Conservation (phyloP, 2,329 filamentous ascomycete genomes). For the Exophiala lecanii-corni region DNA sequence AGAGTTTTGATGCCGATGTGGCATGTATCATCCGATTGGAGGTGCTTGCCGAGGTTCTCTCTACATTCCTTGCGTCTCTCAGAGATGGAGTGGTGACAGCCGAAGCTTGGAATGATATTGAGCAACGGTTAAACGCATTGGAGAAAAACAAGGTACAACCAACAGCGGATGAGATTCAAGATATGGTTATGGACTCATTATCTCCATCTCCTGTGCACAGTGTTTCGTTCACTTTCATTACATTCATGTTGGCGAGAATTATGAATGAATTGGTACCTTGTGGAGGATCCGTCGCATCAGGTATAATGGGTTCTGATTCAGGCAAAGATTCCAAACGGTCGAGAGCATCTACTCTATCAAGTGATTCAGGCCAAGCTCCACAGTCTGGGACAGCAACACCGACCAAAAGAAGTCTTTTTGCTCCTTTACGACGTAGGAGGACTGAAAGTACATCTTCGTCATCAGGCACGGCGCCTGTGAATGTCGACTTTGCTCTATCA, state of each 20-base stretch:
- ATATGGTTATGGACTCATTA: constrained; percentile 68
- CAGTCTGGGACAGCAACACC: constrained; percentile 10
- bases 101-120: constrained; percentile 57
- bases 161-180: constrained; percentile 53
- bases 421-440: constrained; percentile 15
- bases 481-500: background rate
- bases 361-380: constrained; percentile 12
- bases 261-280: constrained; percentile 45
- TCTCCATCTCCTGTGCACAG: constrained; percentile 70
- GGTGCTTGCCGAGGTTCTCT: constrained; percentile 63
- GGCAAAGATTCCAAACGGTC: constrained; percentile 15
- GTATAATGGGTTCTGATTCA: background rate
- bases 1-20: constrained; percentile 59
- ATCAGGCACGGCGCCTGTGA: constrained; percentile 5
- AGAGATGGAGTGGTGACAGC: constrained; percentile 73
- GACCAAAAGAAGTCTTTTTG: constrained; percentile 17
- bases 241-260: constrained; percentile 65
- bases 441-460: constrained; percentile 14
- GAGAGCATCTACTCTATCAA: constrained; percentile 22
- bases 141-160: constrained; percentile 44
- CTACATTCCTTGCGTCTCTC: constrained; percentile 70
- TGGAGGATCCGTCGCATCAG: constrained; percentile 2
- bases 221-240: constrained; percentile 84
- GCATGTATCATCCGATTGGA: constrained; percentile 68
- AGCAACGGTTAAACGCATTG: constrained; percentile 7